Conservation (phyloP, 306 rosid genomes). For the Pachyrhizus erosus region DNA sequence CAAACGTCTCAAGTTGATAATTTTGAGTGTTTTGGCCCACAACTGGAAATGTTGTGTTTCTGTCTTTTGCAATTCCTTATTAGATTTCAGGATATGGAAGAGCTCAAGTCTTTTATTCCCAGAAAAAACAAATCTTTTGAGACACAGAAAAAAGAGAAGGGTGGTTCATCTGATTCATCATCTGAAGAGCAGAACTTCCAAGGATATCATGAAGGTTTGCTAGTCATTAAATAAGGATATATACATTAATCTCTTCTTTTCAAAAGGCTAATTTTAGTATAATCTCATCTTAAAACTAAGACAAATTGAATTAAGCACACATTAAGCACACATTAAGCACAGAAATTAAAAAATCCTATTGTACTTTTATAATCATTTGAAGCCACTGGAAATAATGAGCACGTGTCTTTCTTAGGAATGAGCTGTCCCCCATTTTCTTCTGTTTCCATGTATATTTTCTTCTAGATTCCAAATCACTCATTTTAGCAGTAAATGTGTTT, state of each 20-base stretch:
- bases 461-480: constrained; percentile 13
- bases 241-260: constrained; percentile 29
- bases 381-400: constrained; percentile 30
- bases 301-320: constrained; percentile 12
- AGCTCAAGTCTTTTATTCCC: constrained; percentile 48
- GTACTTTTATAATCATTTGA: background rate
- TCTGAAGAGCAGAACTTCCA: constrained; percentile 52
- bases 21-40: constrained; percentile 30
- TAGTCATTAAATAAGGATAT: constrained; percentile 40
- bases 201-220: constrained; percentile 60
- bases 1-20: constrained; percentile 36
- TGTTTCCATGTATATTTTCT: constrained; percentile 19
- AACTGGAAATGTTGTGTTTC: constrained; percentile 42
- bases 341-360: background rate
- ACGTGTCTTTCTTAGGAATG: constrained; percentile 5
- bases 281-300: background rate
- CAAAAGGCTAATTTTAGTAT: constrained; percentile 18
- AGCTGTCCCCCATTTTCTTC: constrained; percentile 16
- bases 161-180: constrained; percentile 62
- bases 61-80: constrained; percentile 62
- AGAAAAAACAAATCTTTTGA: constrained; percentile 47
- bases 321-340: background rate
- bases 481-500: constrained; percentile 20
- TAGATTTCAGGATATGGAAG: constrained; percentile 63
- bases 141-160: constrained; percentile 53